Evolutionary conservation across 257 asterid genomes (phyloP).

Genomic region (Nicotiana benthamiana): DNA sequence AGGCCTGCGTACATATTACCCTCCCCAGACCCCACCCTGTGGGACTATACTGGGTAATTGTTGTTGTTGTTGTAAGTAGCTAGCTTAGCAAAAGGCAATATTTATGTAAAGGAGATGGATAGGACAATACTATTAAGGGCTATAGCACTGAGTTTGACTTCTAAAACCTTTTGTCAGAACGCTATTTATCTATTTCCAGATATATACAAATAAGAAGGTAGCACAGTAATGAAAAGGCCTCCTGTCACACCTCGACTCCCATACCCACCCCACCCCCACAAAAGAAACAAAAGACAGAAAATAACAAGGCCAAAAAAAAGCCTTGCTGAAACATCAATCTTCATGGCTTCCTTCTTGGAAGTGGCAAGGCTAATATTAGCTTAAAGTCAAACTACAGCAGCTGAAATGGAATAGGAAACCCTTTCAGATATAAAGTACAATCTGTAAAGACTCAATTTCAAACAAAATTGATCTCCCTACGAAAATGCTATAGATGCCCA

Average conservation of each 20-base stretch:
- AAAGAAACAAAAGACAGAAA: not conserved
- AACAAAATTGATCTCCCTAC: not conserved
- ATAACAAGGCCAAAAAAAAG: not conserved
- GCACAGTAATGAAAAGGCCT: not conserved
- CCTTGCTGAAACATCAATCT: not conserved
- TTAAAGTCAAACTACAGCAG: not conserved
- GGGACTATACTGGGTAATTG: no score
- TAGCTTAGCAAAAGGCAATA: not conserved
- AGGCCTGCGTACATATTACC: no score
- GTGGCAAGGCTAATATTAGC: not conserved
- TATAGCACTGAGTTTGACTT: no score
- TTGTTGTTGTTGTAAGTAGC: no score
- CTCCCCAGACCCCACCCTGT: no score
- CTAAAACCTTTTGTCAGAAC: not conserved
- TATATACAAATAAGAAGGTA: not conserved
- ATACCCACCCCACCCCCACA: not conserved
- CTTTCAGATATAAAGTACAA: no score
- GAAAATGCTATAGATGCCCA: not conserved
- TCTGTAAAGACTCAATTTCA: not conserved
- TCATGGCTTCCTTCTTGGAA: not conserved
- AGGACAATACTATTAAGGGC: no score
- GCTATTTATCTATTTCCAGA: not conserved
- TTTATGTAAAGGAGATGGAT: not conserved
- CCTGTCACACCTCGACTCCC: not conserved
- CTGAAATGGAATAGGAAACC: not conserved